phyloP scores from a whole-genome alignment of 2,329 filamentous ascomycete genomes.

The Arthrobotrys sphaeroides region DNA sequence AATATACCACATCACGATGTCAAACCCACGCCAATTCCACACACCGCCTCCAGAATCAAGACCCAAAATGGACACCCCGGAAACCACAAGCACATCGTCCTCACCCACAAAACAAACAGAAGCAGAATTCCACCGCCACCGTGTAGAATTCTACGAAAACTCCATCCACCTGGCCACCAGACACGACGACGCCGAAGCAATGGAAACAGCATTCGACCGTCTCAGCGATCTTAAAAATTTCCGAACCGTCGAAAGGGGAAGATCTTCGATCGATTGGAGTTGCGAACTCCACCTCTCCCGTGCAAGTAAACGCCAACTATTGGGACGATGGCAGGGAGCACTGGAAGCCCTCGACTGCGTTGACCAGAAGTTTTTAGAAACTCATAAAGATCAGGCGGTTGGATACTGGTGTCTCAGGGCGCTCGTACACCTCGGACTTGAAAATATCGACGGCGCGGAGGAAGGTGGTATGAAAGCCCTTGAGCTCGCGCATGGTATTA shows the following conservation, averaged over 20 bases:
- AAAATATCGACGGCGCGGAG: not conserved
- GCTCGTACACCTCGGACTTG: not conserved
- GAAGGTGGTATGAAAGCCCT: not conserved
- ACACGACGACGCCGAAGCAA: not conserved
- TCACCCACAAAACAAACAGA: not conserved
- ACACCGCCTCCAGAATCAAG: too few relatives aligned
- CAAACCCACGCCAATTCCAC: too few relatives aligned
- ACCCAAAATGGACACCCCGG: too few relatives aligned
- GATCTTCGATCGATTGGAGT: not conserved
- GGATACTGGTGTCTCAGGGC: slow-evolving; percentile 4
- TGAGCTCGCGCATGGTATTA: not conserved
- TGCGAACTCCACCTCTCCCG: not conserved
- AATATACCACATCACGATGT: too few relatives aligned
- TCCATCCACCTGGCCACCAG: not conserved
- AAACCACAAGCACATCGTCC: too few relatives aligned
- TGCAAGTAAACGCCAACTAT: not conserved
- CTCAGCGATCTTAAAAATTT: too few relatives aligned
- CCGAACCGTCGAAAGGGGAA: too few relatives aligned
- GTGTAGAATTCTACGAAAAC: not conserved
- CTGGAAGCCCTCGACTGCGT: not conserved
- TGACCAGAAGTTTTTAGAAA: not conserved
- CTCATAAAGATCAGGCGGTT: not conserved
- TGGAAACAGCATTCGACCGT: not conserved
- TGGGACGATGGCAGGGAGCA: not conserved
- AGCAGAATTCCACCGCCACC: not conserved